phyloP scores from a whole-genome alignment of 768 basidiomycete species.

The Lentinula edodes region DNA sequence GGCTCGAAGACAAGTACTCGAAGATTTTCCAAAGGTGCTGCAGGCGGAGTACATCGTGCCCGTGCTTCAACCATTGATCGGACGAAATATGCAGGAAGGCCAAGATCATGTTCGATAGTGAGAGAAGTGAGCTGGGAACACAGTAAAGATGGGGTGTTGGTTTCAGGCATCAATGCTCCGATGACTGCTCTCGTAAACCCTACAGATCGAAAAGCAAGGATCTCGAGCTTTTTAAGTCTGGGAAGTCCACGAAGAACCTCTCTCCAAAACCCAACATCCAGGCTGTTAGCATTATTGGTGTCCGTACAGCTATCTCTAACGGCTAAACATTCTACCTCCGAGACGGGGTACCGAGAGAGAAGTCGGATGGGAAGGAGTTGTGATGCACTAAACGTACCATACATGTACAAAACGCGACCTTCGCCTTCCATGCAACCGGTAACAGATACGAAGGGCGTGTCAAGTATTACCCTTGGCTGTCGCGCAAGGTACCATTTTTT shows the following conservation, averaged over 20 bases:
- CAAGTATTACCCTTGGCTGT: background rate
- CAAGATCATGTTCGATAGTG: slow-evolving; percentile 5
- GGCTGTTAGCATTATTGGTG: background rate
- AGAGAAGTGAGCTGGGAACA: background rate
- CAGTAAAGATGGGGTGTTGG: background rate
- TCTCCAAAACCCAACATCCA: slow-evolving; percentile 1
- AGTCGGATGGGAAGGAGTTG: background rate
- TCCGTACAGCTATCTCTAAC: slow-evolving; percentile 4
- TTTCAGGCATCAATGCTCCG: slow-evolving; percentile 1
- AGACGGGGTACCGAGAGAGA: slow-evolving; percentile 1
- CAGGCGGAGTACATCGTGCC: background rate
- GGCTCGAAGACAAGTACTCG: slow-evolving; percentile 4
- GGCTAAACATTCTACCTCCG: background rate
- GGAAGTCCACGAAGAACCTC: slow-evolving; percentile 1
- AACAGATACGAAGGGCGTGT: slow-evolving; percentile 6
- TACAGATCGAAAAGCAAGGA: slow-evolving; percentile 2
- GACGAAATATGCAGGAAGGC: slow-evolving; percentile 2
- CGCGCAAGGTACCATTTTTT: slow-evolving; percentile 3
- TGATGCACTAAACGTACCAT: slow-evolving; percentile 1
- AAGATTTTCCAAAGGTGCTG: background rate
- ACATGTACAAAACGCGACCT: slow-evolving; percentile 4
- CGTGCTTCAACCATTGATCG: background rate
- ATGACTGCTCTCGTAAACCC: slow-evolving; percentile 1
- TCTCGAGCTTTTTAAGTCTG: background rate
- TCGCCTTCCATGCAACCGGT: background rate